phyloP scores from a whole-genome alignment of 306 rosid genomes.

The Cucurbita ficifolia region DNA sequence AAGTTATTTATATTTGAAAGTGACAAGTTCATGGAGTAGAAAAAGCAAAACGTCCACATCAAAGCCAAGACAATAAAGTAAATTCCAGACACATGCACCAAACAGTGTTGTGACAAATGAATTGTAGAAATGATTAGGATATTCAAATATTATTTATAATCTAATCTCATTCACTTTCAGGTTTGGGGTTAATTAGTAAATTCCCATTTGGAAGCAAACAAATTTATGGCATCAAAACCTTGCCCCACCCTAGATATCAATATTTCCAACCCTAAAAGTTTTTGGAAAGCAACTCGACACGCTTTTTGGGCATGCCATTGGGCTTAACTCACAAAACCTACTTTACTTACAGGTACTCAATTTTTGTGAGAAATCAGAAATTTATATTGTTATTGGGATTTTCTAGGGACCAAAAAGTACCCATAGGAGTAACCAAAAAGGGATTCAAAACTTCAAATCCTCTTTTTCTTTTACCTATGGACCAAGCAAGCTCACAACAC shows the following conservation, averaged over 20 bases:
- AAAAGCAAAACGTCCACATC: background rate
- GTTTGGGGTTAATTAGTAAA: background rate
- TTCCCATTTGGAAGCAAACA: background rate
- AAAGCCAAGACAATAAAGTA: background rate
- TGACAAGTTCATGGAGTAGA: background rate
- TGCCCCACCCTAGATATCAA: background rate
- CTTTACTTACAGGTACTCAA: background rate
- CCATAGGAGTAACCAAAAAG: background rate
- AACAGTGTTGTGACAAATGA: background rate
- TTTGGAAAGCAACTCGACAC: background rate
- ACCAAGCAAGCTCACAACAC: background rate
- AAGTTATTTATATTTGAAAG: background rate
- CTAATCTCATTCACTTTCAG: background rate
- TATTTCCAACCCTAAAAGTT: background rate
- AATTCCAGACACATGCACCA: slow-evolving; percentile 2
- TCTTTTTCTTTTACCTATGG: background rate
- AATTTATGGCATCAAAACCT: background rate
- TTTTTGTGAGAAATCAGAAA: background rate
- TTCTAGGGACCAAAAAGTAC: background rate
- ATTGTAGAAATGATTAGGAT: background rate
- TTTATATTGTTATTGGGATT: background rate
- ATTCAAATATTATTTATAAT: background rate
- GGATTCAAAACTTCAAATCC: background rate
- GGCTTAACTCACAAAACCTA: too few relatives aligned
- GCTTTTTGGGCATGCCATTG: background rate